A percentile compares a stretch with the other conserved stretches of the same genome.
Conservation (phyloP, 2,329 filamentous ascomycete genomes). For the Ambrosiella xylebori region DNA sequence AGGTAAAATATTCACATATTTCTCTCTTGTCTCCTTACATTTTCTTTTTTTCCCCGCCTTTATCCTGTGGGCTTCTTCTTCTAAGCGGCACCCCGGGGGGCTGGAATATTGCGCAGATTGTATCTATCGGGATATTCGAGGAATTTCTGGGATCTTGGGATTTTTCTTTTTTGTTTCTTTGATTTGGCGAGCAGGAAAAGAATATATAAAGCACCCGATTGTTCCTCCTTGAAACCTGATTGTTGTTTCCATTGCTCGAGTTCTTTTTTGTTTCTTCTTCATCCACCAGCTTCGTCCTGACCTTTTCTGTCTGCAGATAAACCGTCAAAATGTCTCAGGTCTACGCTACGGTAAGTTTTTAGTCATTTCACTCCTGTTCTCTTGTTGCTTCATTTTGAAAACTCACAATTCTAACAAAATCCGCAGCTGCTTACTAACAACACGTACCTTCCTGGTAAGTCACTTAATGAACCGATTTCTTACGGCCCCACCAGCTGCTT, state of each 20-base stretch:
- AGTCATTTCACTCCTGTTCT: not conserved
- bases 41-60: not conserved
- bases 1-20: too few species aligned
- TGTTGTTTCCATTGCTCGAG: not conserved
- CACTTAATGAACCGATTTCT: slow-evolving; percentile 10
- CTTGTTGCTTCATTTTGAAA: not conserved
- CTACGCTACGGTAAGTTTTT: slow-evolving; percentile 7
- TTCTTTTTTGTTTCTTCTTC: slow-evolving; percentile 11
- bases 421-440: slow-evolving; percentile 59
- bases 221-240: not conserved
- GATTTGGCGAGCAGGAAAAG: not conserved
- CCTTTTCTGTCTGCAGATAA: not conserved
- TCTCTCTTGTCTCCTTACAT: too few species aligned
- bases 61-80: too few species aligned
- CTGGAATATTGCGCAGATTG: not conserved
- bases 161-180: not conserved
- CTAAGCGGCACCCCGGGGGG: too few species aligned
- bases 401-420: not conserved
- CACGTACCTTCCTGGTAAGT: slow-evolving; percentile 72
- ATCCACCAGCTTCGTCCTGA: slow-evolving; percentile 1
- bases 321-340: slow-evolving; percentile 8
- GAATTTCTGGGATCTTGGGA: not conserved
- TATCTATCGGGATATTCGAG: not conserved
- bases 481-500: not conserved
- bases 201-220: not conserved